A percentile compares a stretch with the other conserved stretches of the same genome.
Evolutionary conservation across 2,329 filamentous ascomycete species (phyloP).

Genomic region (Xylaria sp.): DNA sequence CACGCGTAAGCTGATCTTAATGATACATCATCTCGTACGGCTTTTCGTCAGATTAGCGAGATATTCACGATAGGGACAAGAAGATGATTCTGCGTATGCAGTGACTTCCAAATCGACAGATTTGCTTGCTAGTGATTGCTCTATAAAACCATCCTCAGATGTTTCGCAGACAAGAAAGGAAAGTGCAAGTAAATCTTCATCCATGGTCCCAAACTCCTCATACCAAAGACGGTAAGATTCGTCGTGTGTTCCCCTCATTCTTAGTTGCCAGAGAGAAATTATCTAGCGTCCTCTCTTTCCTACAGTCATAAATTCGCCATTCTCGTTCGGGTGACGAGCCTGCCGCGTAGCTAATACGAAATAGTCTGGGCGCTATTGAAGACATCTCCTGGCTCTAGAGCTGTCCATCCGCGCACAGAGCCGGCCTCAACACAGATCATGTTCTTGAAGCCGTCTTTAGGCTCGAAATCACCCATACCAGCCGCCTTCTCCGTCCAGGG

Average conservation of each 20-base stretch:
- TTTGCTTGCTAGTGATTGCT: slow-evolving; percentile 16
- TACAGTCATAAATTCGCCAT: slow-evolving; percentile 20
- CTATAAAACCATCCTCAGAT: slow-evolving; percentile 7
- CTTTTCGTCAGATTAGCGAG: neutral
- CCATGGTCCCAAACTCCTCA: neutral
- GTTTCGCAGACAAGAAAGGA: slow-evolving; percentile 1
- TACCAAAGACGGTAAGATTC: neutral
- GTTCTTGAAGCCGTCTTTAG: slow-evolving; percentile 88
- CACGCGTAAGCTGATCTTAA: neutral
- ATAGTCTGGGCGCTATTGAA: slow-evolving; percentile 72
- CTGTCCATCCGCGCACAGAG: slow-evolving; percentile 82
- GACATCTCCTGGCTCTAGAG: slow-evolving; percentile 80
- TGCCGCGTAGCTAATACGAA: slow-evolving; percentile 41
- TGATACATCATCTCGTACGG: neutral
- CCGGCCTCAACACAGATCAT: slow-evolving; percentile 97
- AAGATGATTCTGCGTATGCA: neutral
- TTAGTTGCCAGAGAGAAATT: neutral
- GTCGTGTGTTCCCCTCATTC: neutral
- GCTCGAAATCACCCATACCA: slow-evolving; percentile 85
- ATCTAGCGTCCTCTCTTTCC: neutral
- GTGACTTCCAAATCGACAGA: slow-evolving; percentile 2
- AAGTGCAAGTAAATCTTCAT: slow-evolving; percentile 4
- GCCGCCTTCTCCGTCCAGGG: slow-evolving; percentile 89
- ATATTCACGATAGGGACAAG: neutral
- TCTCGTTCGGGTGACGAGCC: neutral